Evolutionary conservation across 192 early-diverging fungal species (phyloP), one percentile per base, ranked within the genome.

Genomic region (Coemansia sp.): DNA sequence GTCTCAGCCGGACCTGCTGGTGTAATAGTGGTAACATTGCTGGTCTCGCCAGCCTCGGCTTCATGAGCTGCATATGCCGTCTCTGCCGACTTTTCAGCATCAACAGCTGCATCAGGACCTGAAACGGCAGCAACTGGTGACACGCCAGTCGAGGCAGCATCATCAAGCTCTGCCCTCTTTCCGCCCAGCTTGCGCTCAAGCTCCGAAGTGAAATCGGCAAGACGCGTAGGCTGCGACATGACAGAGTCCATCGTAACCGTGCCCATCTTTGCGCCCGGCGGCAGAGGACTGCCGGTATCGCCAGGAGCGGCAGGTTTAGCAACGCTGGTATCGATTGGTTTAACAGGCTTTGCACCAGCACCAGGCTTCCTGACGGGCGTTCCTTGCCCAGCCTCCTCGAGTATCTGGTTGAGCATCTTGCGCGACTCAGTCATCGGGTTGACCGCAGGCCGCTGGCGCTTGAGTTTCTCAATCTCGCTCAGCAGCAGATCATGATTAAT

Each of bases 201-300:
- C 62, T 78, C 75, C 8, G 68, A 64, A 0, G 75, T 59, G 62
- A 78, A 78, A 17, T 78, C 75, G 4, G 75, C 64, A 50, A 78
- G 48, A 0, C 75, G 68, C 42, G 64, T 61, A 1, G 75, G 68
- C 18, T 61, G 60, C 11, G 69, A 71, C 46, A 66, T 52, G 19
- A 78, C 65, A 27, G 75, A 78, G 48, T 78, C 67, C 69, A 78
- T 78, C 5, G 69, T 78, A 4, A 78, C 75, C 5, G 69, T 78
- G 53, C 75, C 75, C 65, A 71, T 65, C 41, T 68, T 78, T 19
- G 52, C 69, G 3, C 75, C 69, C 1, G 46, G 51, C 9, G 71
- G 71, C 45, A 48, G 17, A 1, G 12, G 6, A 13, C 38, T 27
- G 33, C 15, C 59, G 59, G 64, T 42, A 30, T 27, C 1, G 18